These are phyloP conservation scores for Houttuynia cordata DNA, from an alignment of 164 flowering plant genomes.

Conservation along the genomic window DNA sequence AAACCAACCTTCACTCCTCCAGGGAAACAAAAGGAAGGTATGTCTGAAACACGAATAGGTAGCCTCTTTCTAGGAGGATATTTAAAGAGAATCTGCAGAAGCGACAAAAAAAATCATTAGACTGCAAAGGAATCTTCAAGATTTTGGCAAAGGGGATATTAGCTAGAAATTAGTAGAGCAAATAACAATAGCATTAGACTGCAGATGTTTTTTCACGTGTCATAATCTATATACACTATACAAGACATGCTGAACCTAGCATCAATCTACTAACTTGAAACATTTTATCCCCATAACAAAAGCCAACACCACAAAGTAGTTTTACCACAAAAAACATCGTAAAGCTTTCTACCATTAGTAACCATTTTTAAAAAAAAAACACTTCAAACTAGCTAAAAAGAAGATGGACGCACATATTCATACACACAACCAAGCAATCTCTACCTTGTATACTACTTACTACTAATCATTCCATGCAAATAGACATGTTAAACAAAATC, in stretches of 20 bases:
- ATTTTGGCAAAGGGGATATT: too few relatives aligned
- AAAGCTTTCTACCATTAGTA: not conserved
- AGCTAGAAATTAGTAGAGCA: too few relatives aligned
- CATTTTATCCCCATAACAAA: not conserved
- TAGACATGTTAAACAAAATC: not conserved
- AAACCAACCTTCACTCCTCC: slow-evolving; percentile 69
- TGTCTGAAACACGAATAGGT: slow-evolving; percentile 52
- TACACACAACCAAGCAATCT: not conserved
- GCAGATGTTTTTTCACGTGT: too few relatives aligned
- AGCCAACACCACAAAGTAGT: not conserved
- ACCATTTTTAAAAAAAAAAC: not conserved
- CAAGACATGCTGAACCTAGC: too few relatives aligned
- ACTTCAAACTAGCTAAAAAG: too few relatives aligned
- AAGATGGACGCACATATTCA: not conserved
- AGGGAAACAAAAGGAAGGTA: slow-evolving; percentile 89
- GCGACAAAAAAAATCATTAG: not conserved
- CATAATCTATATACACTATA: too few relatives aligned
- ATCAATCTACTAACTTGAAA: too few relatives aligned
- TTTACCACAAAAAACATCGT: too few relatives aligned
- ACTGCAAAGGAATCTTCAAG: too few relatives aligned
- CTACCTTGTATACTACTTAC: not conserved
- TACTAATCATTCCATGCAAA: not conserved
- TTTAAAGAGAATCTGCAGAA: slow-evolving; percentile 59
- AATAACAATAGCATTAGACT: too few relatives aligned
- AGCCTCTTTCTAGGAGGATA: slow-evolving; percentile 82